Evolutionary conservation across 2,329 filamentous ascomycete genomes (phyloP).

Genomic region (Clonostachys chloroleuca): DNA sequence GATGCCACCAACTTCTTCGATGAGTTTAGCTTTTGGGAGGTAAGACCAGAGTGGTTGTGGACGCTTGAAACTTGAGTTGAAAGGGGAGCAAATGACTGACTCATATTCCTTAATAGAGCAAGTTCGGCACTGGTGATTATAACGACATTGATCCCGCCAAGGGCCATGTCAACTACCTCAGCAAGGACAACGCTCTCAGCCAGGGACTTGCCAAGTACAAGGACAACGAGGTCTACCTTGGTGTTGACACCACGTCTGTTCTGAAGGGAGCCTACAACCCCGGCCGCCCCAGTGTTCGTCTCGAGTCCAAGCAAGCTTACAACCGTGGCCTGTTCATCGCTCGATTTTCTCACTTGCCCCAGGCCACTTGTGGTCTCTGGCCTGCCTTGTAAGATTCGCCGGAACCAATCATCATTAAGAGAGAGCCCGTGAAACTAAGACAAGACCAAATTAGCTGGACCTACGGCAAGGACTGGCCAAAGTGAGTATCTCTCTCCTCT

Average conservation of each 20-base stretch:
- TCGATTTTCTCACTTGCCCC: slow-evolving; percentile 66
- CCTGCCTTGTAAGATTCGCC: slow-evolving; percentile 53
- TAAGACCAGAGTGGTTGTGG: slow-evolving; percentile 8
- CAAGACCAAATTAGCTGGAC: slow-evolving; percentile 32
- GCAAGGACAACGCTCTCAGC: too few species aligned
- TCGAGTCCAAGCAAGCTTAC: slow-evolving; percentile 60
- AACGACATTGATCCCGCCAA: slow-evolving; percentile 50
- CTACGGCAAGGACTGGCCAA: slow-evolving; percentile 51
- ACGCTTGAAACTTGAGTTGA: too few species aligned
- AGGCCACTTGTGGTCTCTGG: slow-evolving; percentile 64
- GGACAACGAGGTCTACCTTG: slow-evolving; percentile 28
- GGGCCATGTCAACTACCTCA: slow-evolving; percentile 56
- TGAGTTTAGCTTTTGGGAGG: slow-evolving; percentile 38
- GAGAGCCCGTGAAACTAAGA: not conserved
- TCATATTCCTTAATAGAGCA: not conserved
- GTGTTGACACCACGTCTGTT: slow-evolving; percentile 23
- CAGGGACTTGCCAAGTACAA: slow-evolving; percentile 13
- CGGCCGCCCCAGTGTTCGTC: slow-evolving; percentile 54
- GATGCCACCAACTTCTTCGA: slow-evolving; percentile 35
- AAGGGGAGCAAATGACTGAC: not conserved
- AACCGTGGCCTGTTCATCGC: slow-evolving; percentile 64
- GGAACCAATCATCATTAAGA: not conserved
- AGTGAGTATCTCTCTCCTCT: slow-evolving; percentile 1
- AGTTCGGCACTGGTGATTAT: slow-evolving; percentile 1
- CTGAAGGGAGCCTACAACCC: slow-evolving; percentile 12